phyloP scores from a whole-genome alignment of 1,139 yeast genomes.

The Debaryomyces fabryi region DNA sequence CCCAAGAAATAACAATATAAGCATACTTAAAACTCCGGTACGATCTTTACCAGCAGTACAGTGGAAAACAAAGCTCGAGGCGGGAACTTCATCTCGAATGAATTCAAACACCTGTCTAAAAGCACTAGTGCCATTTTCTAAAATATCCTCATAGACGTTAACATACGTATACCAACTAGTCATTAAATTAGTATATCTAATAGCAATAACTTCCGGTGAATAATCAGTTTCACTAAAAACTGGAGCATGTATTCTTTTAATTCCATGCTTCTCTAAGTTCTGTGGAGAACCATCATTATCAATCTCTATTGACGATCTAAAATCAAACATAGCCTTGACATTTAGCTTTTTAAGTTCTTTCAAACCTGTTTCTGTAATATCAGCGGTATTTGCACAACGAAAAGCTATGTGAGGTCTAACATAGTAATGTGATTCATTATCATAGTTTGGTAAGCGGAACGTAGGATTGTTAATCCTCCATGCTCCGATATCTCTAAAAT shows the following conservation, averaged over 20 bases:
- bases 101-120: constrained; percentile 53
- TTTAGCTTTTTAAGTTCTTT: constrained; percentile 45
- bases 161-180: constrained; percentile 68
- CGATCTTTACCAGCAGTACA: constrained; percentile 90
- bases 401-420: constrained; percentile 60
- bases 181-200: constrained; percentile 57
- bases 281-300: constrained; percentile 50
- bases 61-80: constrained; percentile 57
- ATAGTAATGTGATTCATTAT: constrained; percentile 25
- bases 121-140: constrained; percentile 49
- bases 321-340: constrained; percentile 63
- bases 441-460: constrained; percentile 14
- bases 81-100: constrained; percentile 51
- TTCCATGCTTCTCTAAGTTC: constrained; percentile 40
- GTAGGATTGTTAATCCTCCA: constrained; percentile 51
- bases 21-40: constrained; percentile 74
- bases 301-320: constrained; percentile 67
- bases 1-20: constrained; percentile 62
- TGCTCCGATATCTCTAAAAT: constrained; percentile 84
- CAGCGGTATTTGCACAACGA: constrained; percentile 65
- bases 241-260: constrained; percentile 60
- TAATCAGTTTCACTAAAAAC: constrained; percentile 58
- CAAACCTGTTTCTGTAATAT: constrained; percentile 51
- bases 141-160: constrained; percentile 62
- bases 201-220: constrained; percentile 68